Base-by-base conservation (phyloP, 805 yeast species). In the Monosporozyma aerobia region DNA sequence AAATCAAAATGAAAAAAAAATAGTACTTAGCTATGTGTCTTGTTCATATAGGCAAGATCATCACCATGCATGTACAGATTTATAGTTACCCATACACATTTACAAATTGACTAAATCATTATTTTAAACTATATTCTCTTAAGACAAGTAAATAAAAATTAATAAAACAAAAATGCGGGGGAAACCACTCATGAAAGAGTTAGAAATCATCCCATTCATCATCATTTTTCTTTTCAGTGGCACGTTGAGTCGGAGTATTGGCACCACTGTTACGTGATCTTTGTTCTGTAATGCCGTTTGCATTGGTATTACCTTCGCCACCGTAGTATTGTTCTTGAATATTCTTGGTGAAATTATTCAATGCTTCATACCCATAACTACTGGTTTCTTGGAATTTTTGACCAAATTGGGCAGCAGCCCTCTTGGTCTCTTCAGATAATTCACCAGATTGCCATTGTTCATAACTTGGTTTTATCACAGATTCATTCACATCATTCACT, bases 321-420 rank as follows among this genome's bases (percentile, higher is more conserved):
- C 63, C 68, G 25, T 62, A 58, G 39, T 63, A 64, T 63, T 74
- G 70, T 16, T 62, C 64, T 49, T 69, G 68, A 27, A 68, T 56
- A 59, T 69, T 66, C 59, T 65, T 76, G 2, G 89, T 82, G 63
- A 82, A 81, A 16, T 74, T 73, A 56, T 75, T 77, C 61, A 80
- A 77, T n/a, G 84, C 82, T 57, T 83, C 85, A 51, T 81, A 82
- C 29, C 95, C 87, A 58, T 80, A 81, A 55, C 75, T 78, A 35
- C 95, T 86, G 0, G 97, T 88, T 57, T 90, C 95, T 67, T 87
- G 95, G 73, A 92, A 86, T 64, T 83, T 89, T 65, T 87, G 95
- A 48, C 97, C 97, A 72, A 92, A 94, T 73, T 94, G 97, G 54
- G 88, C 84, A 79, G 95, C 87, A n/a, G 98, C 98, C 59, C 89